phyloP scores from a whole-genome alignment of 257 asterid genomes.

The Plantago major region DNA sequence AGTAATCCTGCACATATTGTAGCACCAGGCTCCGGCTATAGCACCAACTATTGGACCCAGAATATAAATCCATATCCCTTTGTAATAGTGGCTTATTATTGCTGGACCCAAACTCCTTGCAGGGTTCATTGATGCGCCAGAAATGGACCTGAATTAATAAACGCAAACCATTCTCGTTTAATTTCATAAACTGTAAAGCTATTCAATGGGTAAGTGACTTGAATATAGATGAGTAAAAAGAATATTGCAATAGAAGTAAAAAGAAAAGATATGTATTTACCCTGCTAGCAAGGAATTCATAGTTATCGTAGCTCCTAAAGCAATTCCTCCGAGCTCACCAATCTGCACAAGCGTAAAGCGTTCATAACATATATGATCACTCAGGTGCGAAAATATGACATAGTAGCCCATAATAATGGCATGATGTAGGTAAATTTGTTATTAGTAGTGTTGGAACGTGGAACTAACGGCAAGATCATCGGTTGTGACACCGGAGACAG shows the following conservation, averaged over 20 bases:
- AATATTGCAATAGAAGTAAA: too few relatives aligned
- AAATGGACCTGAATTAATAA: slow-evolving; percentile 25
- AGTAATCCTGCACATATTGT: slow-evolving; percentile 25
- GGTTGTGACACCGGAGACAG: slow-evolving; percentile 25
- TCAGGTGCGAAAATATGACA: neutral
- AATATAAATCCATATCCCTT: slow-evolving; percentile 27
- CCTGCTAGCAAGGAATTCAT: slow-evolving; percentile 30
- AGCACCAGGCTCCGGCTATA: slow-evolving; percentile 32
- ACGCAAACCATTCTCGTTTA: neutral
- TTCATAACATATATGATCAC: neutral
- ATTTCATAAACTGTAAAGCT: neutral
- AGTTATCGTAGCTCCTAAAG: slow-evolving; percentile 24
- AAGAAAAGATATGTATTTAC: slow-evolving; percentile 1
- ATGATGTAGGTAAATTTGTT: too few relatives aligned
- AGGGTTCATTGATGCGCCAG: slow-evolving; percentile 39
- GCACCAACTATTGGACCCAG: slow-evolving; percentile 36
- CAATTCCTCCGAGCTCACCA: slow-evolving; percentile 27
- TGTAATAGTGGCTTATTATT: slow-evolving; percentile 22
- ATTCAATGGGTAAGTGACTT: too few relatives aligned
- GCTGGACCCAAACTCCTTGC: slow-evolving; percentile 38
- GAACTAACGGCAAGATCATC: slow-evolving; percentile 24
- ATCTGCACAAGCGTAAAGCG: slow-evolving; percentile 19
- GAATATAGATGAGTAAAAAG: too few relatives aligned
- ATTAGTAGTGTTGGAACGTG: neutral
- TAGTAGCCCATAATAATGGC: too few relatives aligned